A percentile compares a stretch with the other conserved stretches of the same genome.
Evolutionary conservation across 2,329 filamentous ascomycete genomes (phyloP).

Genomic region (Cytospora mali): DNA sequence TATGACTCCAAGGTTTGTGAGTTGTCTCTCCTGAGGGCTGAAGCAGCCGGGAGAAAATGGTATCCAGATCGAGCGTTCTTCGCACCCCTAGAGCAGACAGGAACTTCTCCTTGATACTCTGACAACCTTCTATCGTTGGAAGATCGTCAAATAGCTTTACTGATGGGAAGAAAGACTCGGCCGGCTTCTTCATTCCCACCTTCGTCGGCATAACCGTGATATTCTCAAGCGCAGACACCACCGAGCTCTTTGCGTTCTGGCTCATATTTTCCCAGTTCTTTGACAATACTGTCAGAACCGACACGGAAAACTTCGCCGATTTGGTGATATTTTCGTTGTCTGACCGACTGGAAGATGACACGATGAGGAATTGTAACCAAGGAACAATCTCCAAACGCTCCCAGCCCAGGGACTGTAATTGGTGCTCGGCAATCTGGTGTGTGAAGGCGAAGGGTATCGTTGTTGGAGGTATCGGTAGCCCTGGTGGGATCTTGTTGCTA

Average conservation of each 20-base stretch:
- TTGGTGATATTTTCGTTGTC: slow-evolving; percentile 71
- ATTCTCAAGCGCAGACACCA: slow-evolving; percentile 65
- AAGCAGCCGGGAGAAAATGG: slow-evolving; percentile 87
- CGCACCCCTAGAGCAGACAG: slow-evolving; percentile 81
- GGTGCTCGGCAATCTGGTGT: slow-evolving; percentile 63
- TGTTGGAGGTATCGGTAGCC: slow-evolving; percentile 75
- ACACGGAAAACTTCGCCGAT: slow-evolving; percentile 72
- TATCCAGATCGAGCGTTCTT: slow-evolving; percentile 92
- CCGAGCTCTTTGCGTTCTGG: slow-evolving; percentile 63
- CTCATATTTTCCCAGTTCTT: slow-evolving; percentile 88
- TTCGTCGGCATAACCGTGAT: slow-evolving; percentile 87
- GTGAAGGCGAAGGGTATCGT: slow-evolving; percentile 88
- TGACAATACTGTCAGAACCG: slow-evolving; percentile 78
- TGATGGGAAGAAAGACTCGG: slow-evolving; percentile 88
- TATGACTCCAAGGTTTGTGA: slow-evolving; percentile 79
- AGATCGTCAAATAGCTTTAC: slow-evolving; percentile 95
- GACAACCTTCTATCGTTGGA: slow-evolving; percentile 75
- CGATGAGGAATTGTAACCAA: slow-evolving; percentile 83
- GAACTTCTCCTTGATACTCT: slow-evolving; percentile 88
- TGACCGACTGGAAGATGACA: slow-evolving; percentile 61
- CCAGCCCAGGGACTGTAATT: slow-evolving; percentile 85
- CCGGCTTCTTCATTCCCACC: slow-evolving; percentile 81
- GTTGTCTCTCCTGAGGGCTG: slow-evolving; percentile 59
- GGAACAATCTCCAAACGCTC: slow-evolving; percentile 78
- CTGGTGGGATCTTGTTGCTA: slow-evolving; percentile 77